Evolutionary conservation across 2,329 filamentous ascomycete genomes (phyloP), one percentile per base, ranked within the genome.

Genomic region (Claviceps cyperi): DNA sequence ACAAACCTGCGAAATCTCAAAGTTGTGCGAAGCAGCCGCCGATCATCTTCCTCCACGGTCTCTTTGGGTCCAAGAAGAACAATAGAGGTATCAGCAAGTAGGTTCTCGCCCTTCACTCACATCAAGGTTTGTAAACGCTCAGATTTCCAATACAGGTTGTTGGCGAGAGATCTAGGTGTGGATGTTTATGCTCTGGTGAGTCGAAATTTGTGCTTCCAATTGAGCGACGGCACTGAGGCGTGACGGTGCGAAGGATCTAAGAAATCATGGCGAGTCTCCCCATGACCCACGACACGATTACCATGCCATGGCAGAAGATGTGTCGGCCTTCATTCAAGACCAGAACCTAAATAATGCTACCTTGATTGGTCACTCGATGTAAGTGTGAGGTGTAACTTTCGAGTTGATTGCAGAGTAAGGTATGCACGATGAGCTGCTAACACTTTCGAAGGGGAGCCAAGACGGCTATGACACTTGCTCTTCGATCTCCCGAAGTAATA

Each of bases 61-160:
- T 97, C 11, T 96, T 97, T 61, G 91, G 91, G 19, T 95, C 87
- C 38, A 95, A 94, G 71, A 89, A 87, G 71, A 97, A 97, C 64
- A 95, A 96, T 64, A 76, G 90, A 65, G 86, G 78, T 60, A 92
- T 97, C 55, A 94, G 89, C 83, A 94, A 89, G 91, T 95, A 73
- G 65, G 84, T 69, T 35, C 36, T 11, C 43, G n/a, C 9, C 35
- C 32, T 19, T 24, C 1, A 35, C 14, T 24, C 2, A 35, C 6
- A 11, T 17, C 15, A 13, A 9, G 1, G 13, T 40, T 3, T 2
- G 5, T n/a, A 14, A 47, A 38, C 11, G 11, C 43, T 44, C 19
- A 40, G 22, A 40, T 5, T 48, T 28, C 3, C 7, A 19, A 11
- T 41, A 39, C 57, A 94, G 89, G 70, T 81, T 79, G 38, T 71